Evolutionary conservation across 176 grass and related monocot genomes (phyloP).

Genomic region (Avena eriantha): DNA sequence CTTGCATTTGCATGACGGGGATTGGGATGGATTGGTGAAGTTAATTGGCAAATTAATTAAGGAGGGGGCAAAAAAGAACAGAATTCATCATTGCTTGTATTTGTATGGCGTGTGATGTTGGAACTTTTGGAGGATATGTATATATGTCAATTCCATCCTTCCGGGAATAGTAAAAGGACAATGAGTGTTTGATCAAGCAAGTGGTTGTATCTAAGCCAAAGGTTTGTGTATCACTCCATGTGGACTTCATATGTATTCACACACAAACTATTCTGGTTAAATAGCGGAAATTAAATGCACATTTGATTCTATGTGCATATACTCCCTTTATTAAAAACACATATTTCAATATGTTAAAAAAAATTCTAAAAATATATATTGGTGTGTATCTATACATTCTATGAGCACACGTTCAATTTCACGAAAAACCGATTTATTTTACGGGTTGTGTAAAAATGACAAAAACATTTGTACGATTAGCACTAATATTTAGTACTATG

Average conservation of each 20-base stretch:
- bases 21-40: conserved; percentile 16
- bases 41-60: not conserved
- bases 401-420: too few relatives aligned
- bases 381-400: too few relatives aligned
- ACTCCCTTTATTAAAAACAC: too few relatives aligned
- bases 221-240: not conserved
- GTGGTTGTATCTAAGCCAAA: not conserved
- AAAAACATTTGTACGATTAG: not conserved
- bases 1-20: conserved; percentile 35
- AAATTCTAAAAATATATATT: too few relatives aligned
- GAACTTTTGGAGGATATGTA: conserved; percentile 25
- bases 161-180: not conserved
- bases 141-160: not conserved
- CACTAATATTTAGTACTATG: not conserved
- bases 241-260: not conserved
- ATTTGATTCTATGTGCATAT: too few relatives aligned
- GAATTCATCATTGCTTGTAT: conserved; percentile 22
- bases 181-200: not conserved
- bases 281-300: too few relatives aligned
- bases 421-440: too few relatives aligned
- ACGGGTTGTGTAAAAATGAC: too few relatives aligned
- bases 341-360: too few relatives aligned
- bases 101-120: conserved; percentile 17
- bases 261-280: not conserved
- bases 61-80: not conserved